Evolutionary conservation across 768 basidiomycete genomes (phyloP).

Genomic region (Auricularia sp.): DNA sequence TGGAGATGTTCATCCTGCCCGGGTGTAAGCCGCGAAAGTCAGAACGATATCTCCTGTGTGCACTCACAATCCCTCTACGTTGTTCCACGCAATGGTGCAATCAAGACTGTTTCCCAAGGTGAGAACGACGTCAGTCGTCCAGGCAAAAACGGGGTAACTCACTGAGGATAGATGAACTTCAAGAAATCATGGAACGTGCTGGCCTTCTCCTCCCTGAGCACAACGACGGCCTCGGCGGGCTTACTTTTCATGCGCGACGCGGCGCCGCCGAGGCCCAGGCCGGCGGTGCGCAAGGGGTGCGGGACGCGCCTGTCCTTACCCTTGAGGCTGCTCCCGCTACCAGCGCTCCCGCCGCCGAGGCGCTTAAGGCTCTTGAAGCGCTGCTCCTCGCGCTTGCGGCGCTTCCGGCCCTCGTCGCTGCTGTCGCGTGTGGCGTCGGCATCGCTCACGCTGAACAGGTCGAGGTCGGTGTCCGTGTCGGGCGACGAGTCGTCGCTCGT

Average conservation of each 20-base stretch:
- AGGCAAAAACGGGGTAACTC: constrained; percentile 20
- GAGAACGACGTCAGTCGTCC: background rate
- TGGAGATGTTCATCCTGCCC: constrained; percentile 65
- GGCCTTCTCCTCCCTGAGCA: constrained; percentile 88
- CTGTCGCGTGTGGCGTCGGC: background rate
- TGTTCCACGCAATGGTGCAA: constrained; percentile 92
- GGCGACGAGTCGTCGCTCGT: background rate
- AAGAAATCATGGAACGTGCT: constrained; percentile 87
- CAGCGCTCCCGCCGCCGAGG: background rate
- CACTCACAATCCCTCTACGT: constrained; percentile 66
- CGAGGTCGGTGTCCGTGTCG: background rate
- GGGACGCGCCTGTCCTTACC: background rate
- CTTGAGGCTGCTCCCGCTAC: background rate
- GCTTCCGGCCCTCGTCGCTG: background rate
- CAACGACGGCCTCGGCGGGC: constrained; percentile 68
- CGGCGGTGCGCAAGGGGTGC: background rate
- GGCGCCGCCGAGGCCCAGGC: background rate
- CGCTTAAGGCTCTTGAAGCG: background rate
- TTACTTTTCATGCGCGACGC: background rate
- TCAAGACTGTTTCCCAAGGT: constrained; percentile 44
- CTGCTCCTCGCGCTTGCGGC: background rate
- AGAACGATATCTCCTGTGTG: background rate
- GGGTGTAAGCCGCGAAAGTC: background rate
- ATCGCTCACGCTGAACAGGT: background rate
- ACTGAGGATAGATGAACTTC: constrained; percentile 91